Evolutionary conservation across 2,329 filamentous ascomycete genomes (phyloP), one percentile per base, ranked within the genome.

Genomic region (Fusarium succisae): DNA sequence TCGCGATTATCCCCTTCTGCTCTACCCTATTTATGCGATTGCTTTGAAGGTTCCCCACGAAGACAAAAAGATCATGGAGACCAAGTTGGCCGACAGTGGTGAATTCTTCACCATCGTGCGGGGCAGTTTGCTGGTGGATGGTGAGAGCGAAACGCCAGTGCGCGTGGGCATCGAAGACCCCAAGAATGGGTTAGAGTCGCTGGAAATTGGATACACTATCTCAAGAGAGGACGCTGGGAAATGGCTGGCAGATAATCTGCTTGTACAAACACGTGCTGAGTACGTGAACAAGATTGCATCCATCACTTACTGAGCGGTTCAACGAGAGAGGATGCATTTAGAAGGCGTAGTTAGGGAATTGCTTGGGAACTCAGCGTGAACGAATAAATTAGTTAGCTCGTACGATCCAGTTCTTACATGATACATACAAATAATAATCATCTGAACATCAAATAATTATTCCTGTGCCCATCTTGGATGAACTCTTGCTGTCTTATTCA

Each of bases 61-160:
- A 15, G 87, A 89, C 71, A 89, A 89, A 80, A 78, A 76, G 55
- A 80, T 76, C 30, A 87, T 87, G 85, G 87, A 89, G 78, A 54
- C 74, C 35, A 45, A 22, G 10, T 50, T 85, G 11, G 55, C 44
- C 1, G 76, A 41, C 5, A 78, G 77, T 51, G 78, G 69, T 10
- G 83, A 84, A 67, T 66, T 73, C n/a, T 85, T 80, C 60, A 80
- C 80, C n/a, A 56, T 85, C 22, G 78, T 85, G 9, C 77, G 85
- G 1, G 81, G 81, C 5, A 84, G 83, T 54, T 51, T 86, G 37
- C 69, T 86, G 48, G 70, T 75, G 8, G 76, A 83, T 35, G 77
- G 82, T 15, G 75, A 76, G 61, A 74, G 75, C 3, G 59, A 77
- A 4, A 69, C 69, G 6, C 50, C 59, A 39, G 75, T 87, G 38